Base-by-base conservation (phyloP, 192 early-diverging fungal species). In the Allomyces macrogynus region DNA sequence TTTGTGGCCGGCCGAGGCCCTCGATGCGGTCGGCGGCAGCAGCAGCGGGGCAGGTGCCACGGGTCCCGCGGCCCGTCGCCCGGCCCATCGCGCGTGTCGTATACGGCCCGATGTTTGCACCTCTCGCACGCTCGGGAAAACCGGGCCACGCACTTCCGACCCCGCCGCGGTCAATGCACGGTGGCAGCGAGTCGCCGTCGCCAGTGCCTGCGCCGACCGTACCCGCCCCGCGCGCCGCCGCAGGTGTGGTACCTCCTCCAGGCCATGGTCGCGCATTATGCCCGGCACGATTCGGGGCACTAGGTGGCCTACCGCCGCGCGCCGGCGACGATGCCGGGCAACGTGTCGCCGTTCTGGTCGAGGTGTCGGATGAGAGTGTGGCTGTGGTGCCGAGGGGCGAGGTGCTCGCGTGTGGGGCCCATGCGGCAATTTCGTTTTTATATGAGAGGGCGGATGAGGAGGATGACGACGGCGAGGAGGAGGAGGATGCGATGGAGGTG, bases 221-320 rank as follows among this genome's bases (percentile, higher is more conserved):
- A 14, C 49, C 49, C 16, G 49, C 49, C 49, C 16, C 49, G 20
- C 16, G 16, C 32, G 32, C 32, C 32, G 32, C 32, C 32, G 66
- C 61, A 66, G 18, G 73, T 76, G 42, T 43, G 74, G 24, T 97
- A 95, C 68, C 78, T 80, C 10, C 74, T 97, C 18, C 77, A 72
- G 27, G 80, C 90, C 16, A 85, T 92, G 10, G 84, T 97, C 24
- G 76, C 91, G 1, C 94, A 97, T 68, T 75, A 81, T 24, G 94
- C 92, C 8, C 75, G 72, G 1, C 94, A 97, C 72, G 79, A 93
- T 49, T 85, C 80, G 3, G 94, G 94, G 10, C 94, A 97, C 65
- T 97, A 90, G 78, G 80, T 89, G 32, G 85, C 90, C 0, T 94
- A 92, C 71, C 80, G 93, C 23, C 72, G 84, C 49, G 49, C 49